These are phyloP conservation scores for Aspergillus spinulosporus DNA, from an alignment of 2,329 filamentous ascomycete species.

Conservation along the genomic window DNA sequence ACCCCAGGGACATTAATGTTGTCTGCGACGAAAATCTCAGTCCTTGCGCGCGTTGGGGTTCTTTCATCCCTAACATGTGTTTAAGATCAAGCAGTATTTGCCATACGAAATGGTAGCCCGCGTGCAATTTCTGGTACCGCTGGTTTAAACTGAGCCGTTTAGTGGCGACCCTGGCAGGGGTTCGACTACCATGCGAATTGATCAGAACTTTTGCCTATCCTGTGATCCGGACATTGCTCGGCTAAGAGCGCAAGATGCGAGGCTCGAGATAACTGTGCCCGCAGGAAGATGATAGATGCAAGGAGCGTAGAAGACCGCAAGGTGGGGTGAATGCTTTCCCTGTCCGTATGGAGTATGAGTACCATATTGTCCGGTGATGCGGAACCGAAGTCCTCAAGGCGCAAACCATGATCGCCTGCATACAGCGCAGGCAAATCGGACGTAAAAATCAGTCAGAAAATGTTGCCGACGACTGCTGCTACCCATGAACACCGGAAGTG, in stretches of 20 bases:
- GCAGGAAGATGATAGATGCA: slow-evolving; percentile 4
- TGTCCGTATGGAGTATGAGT: background rate
- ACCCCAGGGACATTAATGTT: too few relatives aligned
- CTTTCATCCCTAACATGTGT: too few relatives aligned
- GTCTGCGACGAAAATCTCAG: too few relatives aligned
- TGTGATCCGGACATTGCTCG: background rate
- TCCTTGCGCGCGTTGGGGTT: too few relatives aligned
- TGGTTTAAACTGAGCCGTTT: background rate
- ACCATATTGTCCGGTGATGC: slow-evolving; percentile 9
- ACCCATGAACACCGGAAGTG: background rate
- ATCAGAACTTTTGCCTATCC: background rate
- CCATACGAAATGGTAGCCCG: background rate
- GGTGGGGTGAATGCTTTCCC: background rate
- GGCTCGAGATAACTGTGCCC: background rate
- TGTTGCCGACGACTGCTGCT: slow-evolving; percentile 9
- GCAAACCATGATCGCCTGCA: slow-evolving; percentile 1
- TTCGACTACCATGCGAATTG: background rate
- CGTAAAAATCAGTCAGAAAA: slow-evolving; percentile 2
- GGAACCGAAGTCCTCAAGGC: background rate
- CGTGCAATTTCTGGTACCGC: background rate
- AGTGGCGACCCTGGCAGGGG: background rate
- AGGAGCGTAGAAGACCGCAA: slow-evolving; percentile 11
- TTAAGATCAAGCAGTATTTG: background rate
- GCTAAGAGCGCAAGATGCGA: background rate
- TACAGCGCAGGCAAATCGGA: slow-evolving; percentile 3